phyloP scores from a whole-genome alignment of 2,329 filamentous ascomycete genomes.

The Fusarium sp. region DNA sequence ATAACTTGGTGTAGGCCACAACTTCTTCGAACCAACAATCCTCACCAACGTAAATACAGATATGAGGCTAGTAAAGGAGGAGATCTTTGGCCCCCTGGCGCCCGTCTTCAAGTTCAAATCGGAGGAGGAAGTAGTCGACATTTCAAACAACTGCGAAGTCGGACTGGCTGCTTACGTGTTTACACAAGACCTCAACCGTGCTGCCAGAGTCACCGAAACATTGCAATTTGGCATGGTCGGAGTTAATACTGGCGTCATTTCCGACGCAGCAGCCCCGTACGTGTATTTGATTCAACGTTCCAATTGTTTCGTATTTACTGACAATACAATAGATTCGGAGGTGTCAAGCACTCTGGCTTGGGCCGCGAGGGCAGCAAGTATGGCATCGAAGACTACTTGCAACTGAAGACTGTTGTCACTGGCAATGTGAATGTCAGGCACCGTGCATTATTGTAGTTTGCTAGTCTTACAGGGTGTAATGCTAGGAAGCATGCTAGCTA shows the following conservation, averaged over 20 bases:
- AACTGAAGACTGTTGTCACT: no score
- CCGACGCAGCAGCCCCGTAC: conserved; percentile 43
- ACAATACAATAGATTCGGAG: conserved; percentile 59
- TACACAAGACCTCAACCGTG: conserved; percentile 73
- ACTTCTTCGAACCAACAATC: conserved; percentile 78
- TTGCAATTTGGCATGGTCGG: conserved; percentile 78
- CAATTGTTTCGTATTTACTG: neutral
- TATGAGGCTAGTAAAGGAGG: conserved; percentile 69
- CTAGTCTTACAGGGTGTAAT: no score
- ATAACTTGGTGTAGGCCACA: conserved; percentile 53
- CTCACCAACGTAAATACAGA: conserved; percentile 67
- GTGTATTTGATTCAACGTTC: no score
- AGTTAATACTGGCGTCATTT: conserved; percentile 65
- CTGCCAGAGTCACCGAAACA: conserved; percentile 74
- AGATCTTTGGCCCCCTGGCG: conserved; percentile 73
- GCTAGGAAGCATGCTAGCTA: no score
- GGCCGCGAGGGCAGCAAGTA: conserved; percentile 71
- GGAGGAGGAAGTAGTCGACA: conserved; percentile 69
- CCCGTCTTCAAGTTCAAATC: conserved; percentile 73
- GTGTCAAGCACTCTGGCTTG: conserved; percentile 71
- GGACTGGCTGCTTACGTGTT: conserved; percentile 75
- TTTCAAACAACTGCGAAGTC: conserved; percentile 71
- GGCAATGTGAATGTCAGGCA: no score
- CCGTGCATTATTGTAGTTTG: no score
- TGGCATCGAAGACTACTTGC: conserved; percentile 68